These are phyloP conservation scores for Elymus sibiricus DNA, from an alignment of 176 grass and related monocot species.

Conservation along the genomic window DNA sequence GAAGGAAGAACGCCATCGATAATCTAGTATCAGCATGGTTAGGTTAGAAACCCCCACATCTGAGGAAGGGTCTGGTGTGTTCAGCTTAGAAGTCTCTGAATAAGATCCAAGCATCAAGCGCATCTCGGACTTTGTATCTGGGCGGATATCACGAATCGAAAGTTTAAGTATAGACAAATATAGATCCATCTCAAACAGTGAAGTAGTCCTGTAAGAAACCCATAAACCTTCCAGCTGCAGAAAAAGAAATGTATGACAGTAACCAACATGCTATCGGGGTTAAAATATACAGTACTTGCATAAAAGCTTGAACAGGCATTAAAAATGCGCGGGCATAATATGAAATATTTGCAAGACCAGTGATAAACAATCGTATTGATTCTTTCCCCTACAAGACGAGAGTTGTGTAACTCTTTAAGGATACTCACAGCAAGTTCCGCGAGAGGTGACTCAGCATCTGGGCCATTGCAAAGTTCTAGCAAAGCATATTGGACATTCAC, in stretches of 20 bases:
- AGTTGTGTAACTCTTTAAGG: not conserved
- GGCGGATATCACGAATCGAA: conserved; percentile 81
- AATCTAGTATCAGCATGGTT: conserved; percentile 98
- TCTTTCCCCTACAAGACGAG: not conserved
- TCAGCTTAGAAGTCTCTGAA: conserved; percentile 60
- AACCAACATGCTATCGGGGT: not conserved
- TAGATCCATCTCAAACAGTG: conserved; percentile 82
- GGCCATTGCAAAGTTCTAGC: conserved; percentile 79
- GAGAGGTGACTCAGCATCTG: conserved; percentile 76
- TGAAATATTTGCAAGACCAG: not conserved
- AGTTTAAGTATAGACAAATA: conserved; percentile 88
- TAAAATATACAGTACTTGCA: not conserved
- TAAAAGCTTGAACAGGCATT: not conserved
- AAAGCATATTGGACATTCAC: conserved; percentile 80
- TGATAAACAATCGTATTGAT: not conserved
- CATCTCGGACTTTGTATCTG: conserved; percentile 92
- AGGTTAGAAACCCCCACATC: conserved; percentile 64
- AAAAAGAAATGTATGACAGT: conserved; percentile 11
- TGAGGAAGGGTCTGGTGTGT: conserved; percentile 27
- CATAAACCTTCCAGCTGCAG: conserved; percentile 89
- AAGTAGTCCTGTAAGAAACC: conserved; percentile 97
- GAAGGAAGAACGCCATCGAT: conserved; percentile 88
- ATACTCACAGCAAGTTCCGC: conserved; percentile 82
- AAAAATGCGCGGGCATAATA: not conserved
- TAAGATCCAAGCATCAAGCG: conserved; percentile 88